These are phyloP conservation scores for Sedum album DNA, from an alignment of 164 flowering plant genomes.

Conservation along the genomic window DNA sequence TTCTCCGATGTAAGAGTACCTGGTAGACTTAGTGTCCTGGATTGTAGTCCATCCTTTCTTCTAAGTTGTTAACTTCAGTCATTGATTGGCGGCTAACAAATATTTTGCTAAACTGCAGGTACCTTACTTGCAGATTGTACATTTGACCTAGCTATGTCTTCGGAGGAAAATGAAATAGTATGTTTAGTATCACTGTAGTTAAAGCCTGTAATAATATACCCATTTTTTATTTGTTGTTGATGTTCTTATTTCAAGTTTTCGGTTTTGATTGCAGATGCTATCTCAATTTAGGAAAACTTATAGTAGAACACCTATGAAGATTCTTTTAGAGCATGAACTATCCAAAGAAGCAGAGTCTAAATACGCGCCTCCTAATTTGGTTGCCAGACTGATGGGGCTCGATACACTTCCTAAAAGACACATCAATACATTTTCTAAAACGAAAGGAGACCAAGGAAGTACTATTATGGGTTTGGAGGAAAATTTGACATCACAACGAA, in stretches of 20 bases:
- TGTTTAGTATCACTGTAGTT: neutral
- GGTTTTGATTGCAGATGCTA: constrained; percentile 33
- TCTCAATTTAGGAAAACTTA: constrained; percentile 39
- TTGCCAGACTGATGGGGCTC: constrained; percentile 97
- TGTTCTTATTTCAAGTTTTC: constrained; percentile 6
- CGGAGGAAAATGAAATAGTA: constrained; percentile 51
- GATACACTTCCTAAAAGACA: constrained; percentile 62
- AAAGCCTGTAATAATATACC: neutral
- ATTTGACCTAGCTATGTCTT: constrained; percentile 35
- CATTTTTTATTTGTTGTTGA: neutral
- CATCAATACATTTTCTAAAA: constrained; percentile 24
- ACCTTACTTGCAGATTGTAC: constrained; percentile 40
- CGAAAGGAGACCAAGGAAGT: constrained; percentile 32
- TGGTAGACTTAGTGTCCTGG: no score
- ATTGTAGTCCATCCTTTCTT: no score
- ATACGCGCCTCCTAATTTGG: constrained; percentile 62
- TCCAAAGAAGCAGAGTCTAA: constrained; percentile 62
- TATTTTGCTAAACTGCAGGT: constrained; percentile 30
- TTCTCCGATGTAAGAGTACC: no score
- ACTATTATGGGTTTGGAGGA: constrained; percentile 26
- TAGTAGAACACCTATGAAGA: constrained; percentile 69
- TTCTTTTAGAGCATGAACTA: constrained; percentile 88
- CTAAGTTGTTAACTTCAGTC: neutral
- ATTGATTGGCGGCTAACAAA: neutral
- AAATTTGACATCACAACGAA: constrained; percentile 27